These are phyloP conservation scores for Tulasnella sp. DNA, from an alignment of 768 basidiomycete genomes.

Conservation along the genomic window DNA sequence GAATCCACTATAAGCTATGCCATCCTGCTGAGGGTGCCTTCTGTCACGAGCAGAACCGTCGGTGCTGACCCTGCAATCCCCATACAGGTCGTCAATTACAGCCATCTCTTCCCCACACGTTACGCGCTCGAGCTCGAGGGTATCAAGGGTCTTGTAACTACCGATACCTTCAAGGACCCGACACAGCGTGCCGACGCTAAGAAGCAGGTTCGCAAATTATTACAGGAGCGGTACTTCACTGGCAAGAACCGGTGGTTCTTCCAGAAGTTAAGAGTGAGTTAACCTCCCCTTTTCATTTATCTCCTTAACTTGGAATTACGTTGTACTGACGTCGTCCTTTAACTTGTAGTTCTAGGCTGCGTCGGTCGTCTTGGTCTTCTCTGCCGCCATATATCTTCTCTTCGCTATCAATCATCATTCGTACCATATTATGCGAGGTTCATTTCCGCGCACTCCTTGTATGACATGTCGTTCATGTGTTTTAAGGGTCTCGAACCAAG, in stretches of 20 bases:
- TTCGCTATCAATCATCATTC: slow-evolving; percentile 5
- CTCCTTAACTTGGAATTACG: background rate
- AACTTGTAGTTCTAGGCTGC: slow-evolving; percentile 17
- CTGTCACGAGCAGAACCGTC: background rate
- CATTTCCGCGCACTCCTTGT: background rate
- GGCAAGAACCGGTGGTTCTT: slow-evolving; percentile 99
- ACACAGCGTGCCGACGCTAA: slow-evolving; percentile 91
- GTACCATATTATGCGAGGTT: slow-evolving; percentile 9
- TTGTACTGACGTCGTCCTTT: background rate
- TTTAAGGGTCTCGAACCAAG: background rate
- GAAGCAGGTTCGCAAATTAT: slow-evolving; percentile 91
- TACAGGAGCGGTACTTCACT: slow-evolving; percentile 89
- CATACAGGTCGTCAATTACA: slow-evolving; percentile 86
- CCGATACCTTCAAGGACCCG: slow-evolving; percentile 97
- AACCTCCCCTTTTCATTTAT: background rate
- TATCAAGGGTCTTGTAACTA: slow-evolving; percentile 77
- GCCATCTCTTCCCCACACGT: slow-evolving; percentile 98
- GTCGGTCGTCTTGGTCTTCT: slow-evolving; percentile 1
- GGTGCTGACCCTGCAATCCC: background rate
- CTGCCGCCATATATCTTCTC: slow-evolving; percentile 15
- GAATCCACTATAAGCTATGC: background rate
- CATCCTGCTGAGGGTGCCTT: background rate
- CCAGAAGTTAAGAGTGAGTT: slow-evolving; percentile 68
- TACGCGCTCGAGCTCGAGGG: slow-evolving; percentile 96
- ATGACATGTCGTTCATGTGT: background rate